Base-by-base conservation (phyloP, 2,329 filamentous ascomycete species). In the Hypomyces perniciosus region DNA sequence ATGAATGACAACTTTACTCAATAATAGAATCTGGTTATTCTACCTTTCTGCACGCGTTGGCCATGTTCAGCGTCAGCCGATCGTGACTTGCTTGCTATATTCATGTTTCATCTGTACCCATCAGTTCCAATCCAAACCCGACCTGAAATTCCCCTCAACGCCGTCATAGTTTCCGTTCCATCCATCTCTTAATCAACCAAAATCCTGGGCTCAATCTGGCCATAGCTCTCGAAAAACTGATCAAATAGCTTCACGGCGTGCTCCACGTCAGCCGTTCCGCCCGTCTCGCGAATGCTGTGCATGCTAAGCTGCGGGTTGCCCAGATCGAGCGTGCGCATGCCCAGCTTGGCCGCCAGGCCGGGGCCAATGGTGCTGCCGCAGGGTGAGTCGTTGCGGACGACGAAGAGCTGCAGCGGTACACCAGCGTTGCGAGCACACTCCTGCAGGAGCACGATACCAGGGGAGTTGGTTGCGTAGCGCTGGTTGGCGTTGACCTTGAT, bases 401-500 rank as follows among this genome's bases (percentile, higher is more conserved):
- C 93, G 63, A 97, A 97, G 37, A 97, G 75, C 73, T 99, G 93
- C 48, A 99, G 78, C 10, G 93, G 93, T 20, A 97, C 90, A 27
- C 83, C 84, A 13, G 79, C 81, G 33, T 76, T 72, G 43, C 79
- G 81, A 43, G 93, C 93, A 39, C 86, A 84, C 73, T 97, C 91
- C 69, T 96, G 88, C 8, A 99, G 69, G 33, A 99, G 76, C 6
- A 95, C 92, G 59, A 97, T 95, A 34, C 93, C 93, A 1, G 93
- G 93, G 0, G 90, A 89, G 74, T 96, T 97, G 49, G 93, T 99
- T 30, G 92, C 90, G 71, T 99, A 99, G 56, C 91, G 86, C 60
- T 93, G 90, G 69, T 97, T 99, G 56, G 93, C 93, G 66, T 99
- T 99, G 76, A 99, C 80, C 74, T 99, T 99, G 76, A 99, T 90